phyloP scores from a whole-genome alignment of 192 early-diverging fungal genomes.

The Kappamyces sp. region DNA sequence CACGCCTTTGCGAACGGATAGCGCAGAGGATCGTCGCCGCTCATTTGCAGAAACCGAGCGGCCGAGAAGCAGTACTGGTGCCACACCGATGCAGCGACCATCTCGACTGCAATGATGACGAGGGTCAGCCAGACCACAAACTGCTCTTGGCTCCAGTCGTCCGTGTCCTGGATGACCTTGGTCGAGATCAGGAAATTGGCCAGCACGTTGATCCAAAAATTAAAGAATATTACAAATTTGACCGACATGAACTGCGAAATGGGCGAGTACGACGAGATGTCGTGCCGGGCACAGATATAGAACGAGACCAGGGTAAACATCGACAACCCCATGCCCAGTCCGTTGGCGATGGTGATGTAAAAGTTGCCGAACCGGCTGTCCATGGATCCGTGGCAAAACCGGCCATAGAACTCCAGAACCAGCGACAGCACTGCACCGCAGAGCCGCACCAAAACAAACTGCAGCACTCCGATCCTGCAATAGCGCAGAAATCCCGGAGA shows the following conservation, averaged over 20 bases:
- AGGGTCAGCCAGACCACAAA: slow-evolving; percentile 36
- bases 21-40: too few relatives aligned
- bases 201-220: slow-evolving; percentile 47
- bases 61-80: slow-evolving; percentile 23
- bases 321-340: slow-evolving; percentile 55
- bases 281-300: slow-evolving; percentile 47
- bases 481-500: slow-evolving; percentile 40
- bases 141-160: slow-evolving; percentile 47
- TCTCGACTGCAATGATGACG: slow-evolving; percentile 43
- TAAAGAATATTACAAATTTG: slow-evolving; percentile 43
- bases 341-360: slow-evolving; percentile 52
- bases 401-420: slow-evolving; percentile 43
- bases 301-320: slow-evolving; percentile 61
- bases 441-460: slow-evolving; percentile 59
- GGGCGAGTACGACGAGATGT: slow-evolving; percentile 9
- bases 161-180: slow-evolving; percentile 31
- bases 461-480: slow-evolving; percentile 59
- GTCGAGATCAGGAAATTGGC: slow-evolving; percentile 43
- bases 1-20: too few relatives aligned
- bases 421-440: slow-evolving; percentile 47
- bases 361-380: slow-evolving; percentile 52
- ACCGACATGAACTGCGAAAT: slow-evolving; percentile 20
- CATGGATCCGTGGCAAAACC: slow-evolving; percentile 53
- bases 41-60: too few relatives aligned
- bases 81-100: slow-evolving; percentile 43